Conservation (phyloP, 2,329 filamentous ascomycete species). For the Neopestalotiopsis clavispora region DNA sequence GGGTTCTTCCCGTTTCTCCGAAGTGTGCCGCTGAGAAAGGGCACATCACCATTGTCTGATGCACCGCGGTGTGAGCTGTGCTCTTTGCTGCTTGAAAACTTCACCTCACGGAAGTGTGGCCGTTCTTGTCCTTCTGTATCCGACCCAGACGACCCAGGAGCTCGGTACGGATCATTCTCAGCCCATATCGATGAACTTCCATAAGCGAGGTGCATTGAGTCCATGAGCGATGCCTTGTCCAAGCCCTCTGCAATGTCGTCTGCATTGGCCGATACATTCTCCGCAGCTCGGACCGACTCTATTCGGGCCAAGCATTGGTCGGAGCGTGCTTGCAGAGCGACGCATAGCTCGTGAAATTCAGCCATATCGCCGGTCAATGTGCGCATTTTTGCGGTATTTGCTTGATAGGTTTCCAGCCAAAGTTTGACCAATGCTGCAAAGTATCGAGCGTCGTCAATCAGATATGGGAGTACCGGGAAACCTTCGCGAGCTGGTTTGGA, state of each 20-base stretch:
- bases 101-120: conserved; percentile 26
- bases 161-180: conserved; percentile 39
- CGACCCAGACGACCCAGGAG: conserved; percentile 58
- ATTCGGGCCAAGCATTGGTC: conserved; percentile 56
- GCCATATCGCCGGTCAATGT: conserved; percentile 57
- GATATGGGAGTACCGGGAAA: conserved; percentile 89
- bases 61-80: conserved; percentile 32
- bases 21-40: conserved; percentile 37
- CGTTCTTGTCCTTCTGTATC: conserved; percentile 41
- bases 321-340: conserved; percentile 54
- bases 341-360: conserved; percentile 57
- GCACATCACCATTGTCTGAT: conserved; percentile 37
- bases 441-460: conserved; percentile 87
- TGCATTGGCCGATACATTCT: conserved; percentile 37
- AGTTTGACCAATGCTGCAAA: conserved; percentile 83
- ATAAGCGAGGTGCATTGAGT: conserved; percentile 42
- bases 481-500: conserved; percentile 84
- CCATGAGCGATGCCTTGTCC: conserved; percentile 47
- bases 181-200: conserved; percentile 39
- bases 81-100: conserved; percentile 27
- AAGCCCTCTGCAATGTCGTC: conserved; percentile 51
- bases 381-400: conserved; percentile 37
- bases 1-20: conserved; percentile 45
- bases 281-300: conserved; percentile 48
- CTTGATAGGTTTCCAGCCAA: conserved; percentile 67